Evolutionary conservation across 1,284 basidiomycete species (phyloP).

Genomic region (Fistulina hepatica): DNA sequence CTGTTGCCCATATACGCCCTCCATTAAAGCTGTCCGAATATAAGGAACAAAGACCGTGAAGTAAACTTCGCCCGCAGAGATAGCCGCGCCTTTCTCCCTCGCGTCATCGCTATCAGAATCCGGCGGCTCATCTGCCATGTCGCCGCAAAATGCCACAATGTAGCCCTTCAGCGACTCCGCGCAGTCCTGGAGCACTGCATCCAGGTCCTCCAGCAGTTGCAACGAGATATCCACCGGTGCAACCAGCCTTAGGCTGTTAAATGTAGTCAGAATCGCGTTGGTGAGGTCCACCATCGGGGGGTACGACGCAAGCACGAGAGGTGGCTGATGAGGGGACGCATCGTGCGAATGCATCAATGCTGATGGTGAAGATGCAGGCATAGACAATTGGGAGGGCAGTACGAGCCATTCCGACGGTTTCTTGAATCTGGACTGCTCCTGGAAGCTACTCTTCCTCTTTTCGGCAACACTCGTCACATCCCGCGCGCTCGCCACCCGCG

Average conservation of each 20-base stretch:
- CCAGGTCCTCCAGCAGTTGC: conserved; percentile 37
- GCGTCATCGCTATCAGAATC: conserved; percentile 14
- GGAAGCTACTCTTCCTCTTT: conserved; percentile 3
- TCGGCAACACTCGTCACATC: conserved; percentile 5
- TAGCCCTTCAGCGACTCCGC: conserved; percentile 37
- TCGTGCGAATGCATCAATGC: conserved; percentile 18
- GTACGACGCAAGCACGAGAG: conserved; percentile 58
- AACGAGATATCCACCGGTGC: conserved; percentile 52
- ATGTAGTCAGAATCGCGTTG: conserved; percentile 62
- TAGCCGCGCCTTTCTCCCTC: conserved; percentile 32
- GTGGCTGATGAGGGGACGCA: conserved; percentile 45
- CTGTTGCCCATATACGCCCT: conserved; percentile 59
- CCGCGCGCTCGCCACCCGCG: conserved; percentile 9
- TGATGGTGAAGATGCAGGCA: conserved; percentile 22
- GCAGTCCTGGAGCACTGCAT: conserved; percentile 37
- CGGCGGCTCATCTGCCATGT: no score
- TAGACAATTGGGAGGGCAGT: conserved; percentile 23
- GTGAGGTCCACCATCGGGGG: conserved; percentile 68
- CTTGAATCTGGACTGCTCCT: conserved; percentile 7
- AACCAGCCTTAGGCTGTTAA: conserved; percentile 77
- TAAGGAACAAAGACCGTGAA: conserved; percentile 57
- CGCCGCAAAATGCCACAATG: conserved; percentile 14
- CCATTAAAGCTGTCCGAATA: conserved; percentile 50
- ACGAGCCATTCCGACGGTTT: conserved; percentile 44
- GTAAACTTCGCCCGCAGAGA: conserved; percentile 47